phyloP scores from a whole-genome alignment of 345 rosid genomes.

The Pugionium dolabratum region DNA sequence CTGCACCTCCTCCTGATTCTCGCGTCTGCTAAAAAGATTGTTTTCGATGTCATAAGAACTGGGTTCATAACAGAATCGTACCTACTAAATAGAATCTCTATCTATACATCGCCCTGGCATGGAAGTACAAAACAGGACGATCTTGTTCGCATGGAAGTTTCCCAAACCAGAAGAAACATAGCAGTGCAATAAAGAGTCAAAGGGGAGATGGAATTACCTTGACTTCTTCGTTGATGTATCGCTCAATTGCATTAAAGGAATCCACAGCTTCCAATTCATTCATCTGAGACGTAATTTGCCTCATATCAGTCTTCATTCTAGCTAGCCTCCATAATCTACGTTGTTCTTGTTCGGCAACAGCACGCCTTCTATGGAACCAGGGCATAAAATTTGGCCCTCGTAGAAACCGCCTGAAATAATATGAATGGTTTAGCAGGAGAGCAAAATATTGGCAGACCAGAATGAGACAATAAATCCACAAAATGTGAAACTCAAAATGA shows the following conservation, averaged over 20 bases:
- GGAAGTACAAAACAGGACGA: too few species aligned
- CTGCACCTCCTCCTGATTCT: conserved; percentile 51
- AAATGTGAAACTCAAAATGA: conserved; percentile 14
- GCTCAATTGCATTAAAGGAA: conserved; percentile 88
- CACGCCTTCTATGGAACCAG: conserved; percentile 87
- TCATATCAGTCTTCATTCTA: conserved; percentile 75
- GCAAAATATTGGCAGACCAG: too few species aligned
- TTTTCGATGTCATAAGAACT: background rate
- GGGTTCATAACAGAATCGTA: conserved; percentile 5
- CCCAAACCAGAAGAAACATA: too few species aligned
- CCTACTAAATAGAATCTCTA: too few species aligned
- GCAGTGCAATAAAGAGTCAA: conserved; percentile 1
- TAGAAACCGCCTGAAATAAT: conserved; percentile 75
- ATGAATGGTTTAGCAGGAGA: conserved; percentile 25
- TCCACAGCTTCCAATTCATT: conserved; percentile 89
- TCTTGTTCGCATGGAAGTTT: too few species aligned
- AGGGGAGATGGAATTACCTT: conserved; percentile 49
- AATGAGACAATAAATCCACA: too few species aligned
- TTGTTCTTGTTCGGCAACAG: conserved; percentile 83
- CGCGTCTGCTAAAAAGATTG: conserved; percentile 46
- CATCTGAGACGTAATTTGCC: conserved; percentile 62
- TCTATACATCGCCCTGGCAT: too few species aligned
- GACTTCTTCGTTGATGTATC: conserved; percentile 65
- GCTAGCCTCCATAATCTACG: conserved; percentile 84
- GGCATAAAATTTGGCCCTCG: conserved; percentile 89